Evolutionary conservation across 2,329 filamentous ascomycete species (phyloP), one percentile per base, ranked within the genome.

Genomic region (Knoxdaviesia capensis): DNA sequence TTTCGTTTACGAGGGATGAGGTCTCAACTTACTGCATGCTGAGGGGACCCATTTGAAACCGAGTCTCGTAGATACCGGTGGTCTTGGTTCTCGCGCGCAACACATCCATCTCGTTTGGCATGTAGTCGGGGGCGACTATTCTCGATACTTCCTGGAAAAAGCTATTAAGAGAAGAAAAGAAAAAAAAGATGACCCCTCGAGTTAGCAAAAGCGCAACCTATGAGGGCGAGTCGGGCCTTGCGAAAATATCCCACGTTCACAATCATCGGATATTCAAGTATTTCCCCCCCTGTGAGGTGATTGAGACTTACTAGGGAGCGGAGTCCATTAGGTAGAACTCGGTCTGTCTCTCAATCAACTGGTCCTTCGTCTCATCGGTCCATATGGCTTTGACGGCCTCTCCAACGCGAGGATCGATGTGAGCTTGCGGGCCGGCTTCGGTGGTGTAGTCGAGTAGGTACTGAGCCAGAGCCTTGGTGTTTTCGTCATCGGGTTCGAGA

Each of bases 261-360:
- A 20, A 20, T 20, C 20, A 20, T 20, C 20, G 20, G 20, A 20
- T 20, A 20, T 20, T 3, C 3, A 20, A 20, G 20, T 20, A 20
- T 20, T 20, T 20, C 20, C 20, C 20, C 20, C 20, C 20, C 2
- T 20, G 20, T 20, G 20, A 46, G 51, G 34, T 11, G 6, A n/a
- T 6, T 28, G 3, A 6, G 31, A 60, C 82, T 57, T 71, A 98
- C 88, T 98, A 98, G 64, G 87, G 86, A 41, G 90, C 90, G 29
- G 90, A 98, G 59, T 98, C 90, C 90, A 98, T 98, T 45, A 98
- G 66, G 57, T 98, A 98, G 59, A 98, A 98, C 61, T 98, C 88
- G 56, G 86, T 94, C 57, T 93, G 84, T 56, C 90, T 84, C 54
- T 94, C 84, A 69, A 96, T 79, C 34, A 94, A 71, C 50, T 73